Conservation (phyloP, 352 stramenopile genomes). For the Phytopythium litorale region DNA sequence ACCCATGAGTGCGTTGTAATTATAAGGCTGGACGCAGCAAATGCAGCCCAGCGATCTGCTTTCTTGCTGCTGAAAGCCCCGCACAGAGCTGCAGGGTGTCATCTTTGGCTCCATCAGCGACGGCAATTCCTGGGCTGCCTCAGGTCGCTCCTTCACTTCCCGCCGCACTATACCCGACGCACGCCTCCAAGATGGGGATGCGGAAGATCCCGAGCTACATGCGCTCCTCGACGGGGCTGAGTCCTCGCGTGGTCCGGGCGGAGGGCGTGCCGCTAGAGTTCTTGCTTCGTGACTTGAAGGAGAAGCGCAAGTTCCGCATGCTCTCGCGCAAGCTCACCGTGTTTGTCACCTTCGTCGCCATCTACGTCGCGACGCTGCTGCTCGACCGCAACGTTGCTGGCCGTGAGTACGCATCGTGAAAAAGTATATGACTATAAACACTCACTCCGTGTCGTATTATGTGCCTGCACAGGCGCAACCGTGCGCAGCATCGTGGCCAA, state of each 20-base stretch:
- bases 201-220: conserved; percentile 42
- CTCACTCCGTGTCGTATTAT: not conserved
- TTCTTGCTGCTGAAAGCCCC: not conserved
- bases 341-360: conserved; percentile 62
- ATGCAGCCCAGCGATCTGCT: not conserved
- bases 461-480: conserved; percentile 30
- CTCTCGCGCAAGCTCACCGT: conserved; percentile 56
- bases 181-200: conserved; percentile 13
- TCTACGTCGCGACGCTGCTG: conserved; percentile 57
- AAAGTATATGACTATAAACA: not conserved
- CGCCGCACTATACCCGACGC: not conserved
- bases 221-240: conserved; percentile 15
- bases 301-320: conserved; percentile 67
- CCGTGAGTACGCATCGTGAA: conserved; percentile 22
- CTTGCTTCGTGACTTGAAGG: conserved; percentile 52
- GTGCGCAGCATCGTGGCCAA: conserved; percentile 55
- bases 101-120: too few relatives aligned
- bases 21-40: not conserved
- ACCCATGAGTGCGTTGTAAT: not conserved
- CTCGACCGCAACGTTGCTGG: conserved; percentile 70
- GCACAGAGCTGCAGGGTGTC: too few relatives aligned
- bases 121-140: too few relatives aligned
- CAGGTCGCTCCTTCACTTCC: not conserved
- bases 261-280: conserved; percentile 43
- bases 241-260: conserved; percentile 11